Base-by-base conservation (phyloP, 345 rosid genomes). In the Brassica rapa region DNA sequence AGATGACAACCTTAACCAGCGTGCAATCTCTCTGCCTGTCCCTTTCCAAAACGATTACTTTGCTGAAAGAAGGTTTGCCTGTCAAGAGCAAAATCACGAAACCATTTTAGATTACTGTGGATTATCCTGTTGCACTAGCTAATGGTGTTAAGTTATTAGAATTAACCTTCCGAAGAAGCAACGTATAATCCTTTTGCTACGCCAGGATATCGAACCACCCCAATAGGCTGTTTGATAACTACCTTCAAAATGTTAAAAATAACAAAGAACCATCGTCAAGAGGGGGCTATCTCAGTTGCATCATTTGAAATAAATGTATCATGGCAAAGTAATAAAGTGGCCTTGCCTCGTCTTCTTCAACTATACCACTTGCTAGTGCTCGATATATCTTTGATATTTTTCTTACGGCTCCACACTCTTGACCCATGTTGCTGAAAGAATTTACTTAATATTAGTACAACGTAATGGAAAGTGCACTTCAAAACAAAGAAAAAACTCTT, bases 101-200 rank as follows among this genome's bases (percentile, higher is more conserved):
- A 64, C 4, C 55, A 49, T 14, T 43, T 43, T 23, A 43, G 39
- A 56, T 16, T 37, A 43, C 25, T 23, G 10, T 37, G 75, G 29
- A 30, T 11, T 64, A 51, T 19, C 8, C 7, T 51, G 62, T 61
- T 9, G 43, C 32, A 30, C 35, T 68, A 68, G 27, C 70, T 74
- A 68, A 62, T 16, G 39, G 63, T 27, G 62, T 10, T 53, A 75
- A 74, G 23, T 10, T 60, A 63, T n/a, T 32, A 30, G 60, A 67
- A 53, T 39, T 15, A 51, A 93, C 98, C 98, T 84, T 95, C 82
- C 7, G 83, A 75, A 43, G 91, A 89, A 78, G 98, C 95, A 80
- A 90, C 97, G 77, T 86, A 88, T 35, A 92, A 86, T 77, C 97
- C 97, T 83, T 87, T 87, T 55, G 97, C 97, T 57, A 94, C 95